Evolutionary conservation across 2,329 filamentous ascomycete genomes (phyloP), one percentile per base, ranked within the genome.

Genomic region (Lachnellula willkommii): DNA sequence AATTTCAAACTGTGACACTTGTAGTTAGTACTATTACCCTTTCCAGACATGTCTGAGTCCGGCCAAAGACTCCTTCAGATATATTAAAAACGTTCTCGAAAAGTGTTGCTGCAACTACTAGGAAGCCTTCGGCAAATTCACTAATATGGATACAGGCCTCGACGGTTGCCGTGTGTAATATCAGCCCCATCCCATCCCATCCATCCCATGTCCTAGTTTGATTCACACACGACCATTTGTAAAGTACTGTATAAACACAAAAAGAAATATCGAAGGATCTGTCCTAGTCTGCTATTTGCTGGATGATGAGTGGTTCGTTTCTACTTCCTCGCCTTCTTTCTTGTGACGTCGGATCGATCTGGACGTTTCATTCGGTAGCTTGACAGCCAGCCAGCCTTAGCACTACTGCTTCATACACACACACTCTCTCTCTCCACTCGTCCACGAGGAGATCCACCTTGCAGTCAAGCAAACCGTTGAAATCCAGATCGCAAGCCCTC

Each of bases 401-500:
- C 54, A 63, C 49, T 47, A 14, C 49, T 50, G 56, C 42, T 37
- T 37, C 54, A 50, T 53, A 55, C 55, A 58, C 59, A 52, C 54
- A 55, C 55, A 58, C 59, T 2, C 22, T 2, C 22, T 2, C 22
- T 2, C 22, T 24, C 22, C 48, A 58, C 59, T 54, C 55, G 47
- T 55, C 48, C 52, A 43, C 54, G 40, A 58, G 54, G 48, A 62
- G 63, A 68, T 66, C 64, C 56, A 57, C 64, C 63, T 53, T 65
- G 59, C 60, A 63, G 54, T 64, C 50, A 58, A 62, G 50, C 43
- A 53, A 45, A 45, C 51, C 57, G 47, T 64, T 60, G 52, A 55
- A 40, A 54, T 39, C 58, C 49, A 66, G 61, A 63, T 66, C 60
- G 55, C 60, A 58, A 62, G 57, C 53, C 57, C 46, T 59, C 57